Conservation (phyloP, 2,329 filamentous ascomycete genomes). For the Parastagonospora avenae region DNA sequence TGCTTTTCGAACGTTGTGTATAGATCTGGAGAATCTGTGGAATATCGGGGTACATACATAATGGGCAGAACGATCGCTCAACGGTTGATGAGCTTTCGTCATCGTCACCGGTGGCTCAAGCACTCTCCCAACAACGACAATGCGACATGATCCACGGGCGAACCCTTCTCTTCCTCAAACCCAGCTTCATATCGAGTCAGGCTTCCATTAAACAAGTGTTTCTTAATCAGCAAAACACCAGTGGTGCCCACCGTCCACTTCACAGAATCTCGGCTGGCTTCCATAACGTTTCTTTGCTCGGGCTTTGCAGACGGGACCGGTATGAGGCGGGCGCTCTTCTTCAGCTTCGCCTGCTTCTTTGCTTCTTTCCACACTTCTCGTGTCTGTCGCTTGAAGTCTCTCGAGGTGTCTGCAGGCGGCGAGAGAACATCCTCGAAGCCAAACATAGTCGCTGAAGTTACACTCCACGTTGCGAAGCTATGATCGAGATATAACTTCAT, state of each 20-base stretch:
- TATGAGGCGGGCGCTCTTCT: neutral
- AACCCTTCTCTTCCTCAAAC: neutral
- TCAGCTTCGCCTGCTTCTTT: neutral
- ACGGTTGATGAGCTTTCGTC: neutral
- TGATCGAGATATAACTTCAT: conserved; percentile 19
- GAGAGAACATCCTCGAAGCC: conserved; percentile 20
- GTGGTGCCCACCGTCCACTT: neutral
- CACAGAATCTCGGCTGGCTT: neutral
- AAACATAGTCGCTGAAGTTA: conserved; percentile 10
- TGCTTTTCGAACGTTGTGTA: too few species aligned
- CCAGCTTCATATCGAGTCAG: neutral
- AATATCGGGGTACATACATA: too few species aligned
- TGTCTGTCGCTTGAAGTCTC: conserved; percentile 1
- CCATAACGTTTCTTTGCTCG: conserved; percentile 4
- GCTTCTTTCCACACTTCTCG: conserved; percentile 17
- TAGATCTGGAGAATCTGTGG: too few species aligned
- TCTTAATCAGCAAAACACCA: neutral
- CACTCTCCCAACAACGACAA: neutral
- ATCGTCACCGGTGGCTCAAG: neutral
- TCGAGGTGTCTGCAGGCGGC: neutral
- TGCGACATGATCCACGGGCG: neutral
- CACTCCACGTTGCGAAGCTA: conserved; percentile 12
- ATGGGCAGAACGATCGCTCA: too few species aligned
- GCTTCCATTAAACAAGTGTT: neutral
- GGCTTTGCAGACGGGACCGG: neutral